A percentile compares a stretch with the other conserved stretches of the same genome.
These are phyloP conservation scores for Citrullus mucosospermus DNA, from an alignment of 306 rosid genomes.

Conservation along the genomic window DNA sequence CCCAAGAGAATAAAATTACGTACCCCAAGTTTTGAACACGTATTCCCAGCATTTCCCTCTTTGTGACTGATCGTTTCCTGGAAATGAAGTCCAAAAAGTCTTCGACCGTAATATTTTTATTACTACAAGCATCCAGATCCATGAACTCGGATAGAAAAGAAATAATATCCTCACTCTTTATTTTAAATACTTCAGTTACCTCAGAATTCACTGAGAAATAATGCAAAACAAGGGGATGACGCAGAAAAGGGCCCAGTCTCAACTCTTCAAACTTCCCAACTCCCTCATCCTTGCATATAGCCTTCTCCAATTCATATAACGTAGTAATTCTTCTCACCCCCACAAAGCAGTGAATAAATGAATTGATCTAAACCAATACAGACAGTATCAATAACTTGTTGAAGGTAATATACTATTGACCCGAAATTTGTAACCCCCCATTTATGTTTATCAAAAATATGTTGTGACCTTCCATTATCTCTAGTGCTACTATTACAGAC, in stretches of 20 bases:
- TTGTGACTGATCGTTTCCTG: slow-evolving; percentile 27
- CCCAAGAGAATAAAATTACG: slow-evolving; percentile 16
- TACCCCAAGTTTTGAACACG: slow-evolving; percentile 73
- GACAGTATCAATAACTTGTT: slow-evolving; percentile 5
- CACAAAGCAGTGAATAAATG: slow-evolving; percentile 83
- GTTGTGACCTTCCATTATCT: neutral
- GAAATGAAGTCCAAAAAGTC: slow-evolving; percentile 65
- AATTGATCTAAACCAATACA: slow-evolving; percentile 54
- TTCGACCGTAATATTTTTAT: slow-evolving; percentile 29
- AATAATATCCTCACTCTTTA: slow-evolving; percentile 46
- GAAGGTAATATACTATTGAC: neutral
- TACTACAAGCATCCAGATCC: slow-evolving; percentile 8
- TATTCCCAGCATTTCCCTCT: slow-evolving; percentile 66
- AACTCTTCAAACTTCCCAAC: slow-evolving; percentile 54
- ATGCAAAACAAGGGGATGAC: slow-evolving; percentile 62
- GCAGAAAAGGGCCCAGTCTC: slow-evolving; percentile 74
- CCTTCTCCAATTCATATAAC: slow-evolving; percentile 63
- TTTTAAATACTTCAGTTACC: slow-evolving; percentile 40
- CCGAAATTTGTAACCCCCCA: neutral
- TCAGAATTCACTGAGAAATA: slow-evolving; percentile 45
- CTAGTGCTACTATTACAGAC: neutral
- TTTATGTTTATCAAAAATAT: neutral
- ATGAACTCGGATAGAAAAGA: slow-evolving; percentile 27
- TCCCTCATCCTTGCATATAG: slow-evolving; percentile 63
- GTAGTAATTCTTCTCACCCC: slow-evolving; percentile 62